phyloP scores from a whole-genome alignment of 148 eudicot species.

The Euryodendron excelsum region DNA sequence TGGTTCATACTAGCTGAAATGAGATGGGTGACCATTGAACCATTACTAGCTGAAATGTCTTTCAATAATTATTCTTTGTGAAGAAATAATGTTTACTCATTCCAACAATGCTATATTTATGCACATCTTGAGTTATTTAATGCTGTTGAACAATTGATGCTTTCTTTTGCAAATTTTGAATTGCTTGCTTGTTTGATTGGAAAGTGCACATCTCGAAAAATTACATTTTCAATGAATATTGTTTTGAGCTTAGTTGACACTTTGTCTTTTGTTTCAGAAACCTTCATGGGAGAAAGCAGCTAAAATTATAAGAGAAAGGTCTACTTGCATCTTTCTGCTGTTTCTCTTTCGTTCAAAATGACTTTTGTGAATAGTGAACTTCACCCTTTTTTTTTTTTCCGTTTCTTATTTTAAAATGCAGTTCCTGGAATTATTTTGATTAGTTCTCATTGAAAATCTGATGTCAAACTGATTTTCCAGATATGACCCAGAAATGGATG shows the following conservation, averaged over 20 bases:
- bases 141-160: neutral
- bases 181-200: neutral
- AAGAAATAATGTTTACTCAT: neutral
- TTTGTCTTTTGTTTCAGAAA: constrained; percentile 54
- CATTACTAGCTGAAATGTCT: neutral
- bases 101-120: neutral
- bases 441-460: constrained; percentile 15
- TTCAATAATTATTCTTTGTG: neutral
- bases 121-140: neutral
- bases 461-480: constrained; percentile 37
- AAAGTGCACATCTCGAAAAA: neutral
- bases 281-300: constrained; percentile 95
- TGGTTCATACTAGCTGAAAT: neutral
- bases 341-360: constrained; percentile 1
- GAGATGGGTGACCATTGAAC: neutral
- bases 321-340: constrained; percentile 12
- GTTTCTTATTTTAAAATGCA: neutral
- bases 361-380: neutral
- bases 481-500: constrained; percentile 88
- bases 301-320: constrained; percentile 75
- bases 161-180: neutral
- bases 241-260: neutral
- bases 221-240: neutral
- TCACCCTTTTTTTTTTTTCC: neutral
- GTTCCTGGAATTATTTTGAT: neutral